phyloP scores from a whole-genome alignment of 2,329 filamentous ascomycete genomes.

The Colletotrichum viniferum region DNA sequence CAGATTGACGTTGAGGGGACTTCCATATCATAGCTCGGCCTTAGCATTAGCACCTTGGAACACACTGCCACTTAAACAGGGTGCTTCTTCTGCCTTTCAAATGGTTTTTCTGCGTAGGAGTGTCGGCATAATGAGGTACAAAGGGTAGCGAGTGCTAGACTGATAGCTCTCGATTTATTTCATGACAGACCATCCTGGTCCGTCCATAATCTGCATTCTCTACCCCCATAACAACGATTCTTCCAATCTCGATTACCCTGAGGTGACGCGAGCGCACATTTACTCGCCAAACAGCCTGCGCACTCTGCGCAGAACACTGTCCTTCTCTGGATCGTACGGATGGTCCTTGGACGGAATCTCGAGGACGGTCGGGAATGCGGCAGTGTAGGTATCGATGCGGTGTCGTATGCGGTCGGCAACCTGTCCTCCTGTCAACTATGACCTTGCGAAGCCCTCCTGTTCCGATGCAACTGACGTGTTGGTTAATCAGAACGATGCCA shows the following conservation, averaged over 20 bases:
- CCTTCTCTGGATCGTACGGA: slow-evolving; percentile 98
- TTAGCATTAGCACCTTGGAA: slow-evolving; percentile 12
- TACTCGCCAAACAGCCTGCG: slow-evolving; percentile 71
- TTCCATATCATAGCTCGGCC: slow-evolving; percentile 13
- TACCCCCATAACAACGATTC: background rate
- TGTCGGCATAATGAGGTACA: slow-evolving; percentile 19
- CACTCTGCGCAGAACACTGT: slow-evolving; percentile 92
- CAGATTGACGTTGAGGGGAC: slow-evolving; percentile 1
- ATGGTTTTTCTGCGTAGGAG: slow-evolving; percentile 12
- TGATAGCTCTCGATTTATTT: slow-evolving; percentile 10
- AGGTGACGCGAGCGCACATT: slow-evolving; percentile 5
- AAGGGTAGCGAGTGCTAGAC: slow-evolving; percentile 15
- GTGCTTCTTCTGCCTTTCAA: background rate
- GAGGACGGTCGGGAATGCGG: slow-evolving; percentile 93
- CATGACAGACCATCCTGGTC: background rate
- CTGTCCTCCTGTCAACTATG: slow-evolving; percentile 53
- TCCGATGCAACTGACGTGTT: slow-evolving; percentile 72
- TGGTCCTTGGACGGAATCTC: slow-evolving; percentile 99
- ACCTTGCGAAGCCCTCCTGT: background rate
- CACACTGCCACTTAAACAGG: background rate
- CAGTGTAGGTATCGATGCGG: slow-evolving; percentile 87
- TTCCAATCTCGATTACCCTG: background rate
- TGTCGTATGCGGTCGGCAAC: slow-evolving; percentile 93
- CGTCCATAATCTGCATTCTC: background rate
- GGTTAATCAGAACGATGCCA: slow-evolving; percentile 95